Evolutionary conservation across 352 stramenopile genomes (phyloP).

Genomic region (Phytophthora litchii): DNA sequence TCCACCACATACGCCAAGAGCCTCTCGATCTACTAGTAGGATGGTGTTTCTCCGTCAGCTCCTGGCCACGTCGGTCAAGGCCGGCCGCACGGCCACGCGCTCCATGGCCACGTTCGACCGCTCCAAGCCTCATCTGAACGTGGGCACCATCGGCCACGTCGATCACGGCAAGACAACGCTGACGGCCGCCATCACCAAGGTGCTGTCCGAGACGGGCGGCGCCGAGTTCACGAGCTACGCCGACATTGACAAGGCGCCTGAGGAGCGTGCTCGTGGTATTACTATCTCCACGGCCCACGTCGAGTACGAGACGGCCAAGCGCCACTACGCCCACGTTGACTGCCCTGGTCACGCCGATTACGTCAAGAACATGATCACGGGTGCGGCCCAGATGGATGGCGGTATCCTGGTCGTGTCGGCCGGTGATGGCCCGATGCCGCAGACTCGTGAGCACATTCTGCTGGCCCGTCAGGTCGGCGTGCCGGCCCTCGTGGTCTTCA

Average conservation of each 20-base stretch:
- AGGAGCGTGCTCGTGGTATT: conserved; percentile 53
- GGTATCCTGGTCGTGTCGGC: conserved; percentile 91
- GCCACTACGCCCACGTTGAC: conserved; percentile 92
- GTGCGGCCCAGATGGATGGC: conserved; percentile 96
- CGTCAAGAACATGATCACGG: conserved; percentile 99
- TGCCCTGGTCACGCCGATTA: conserved; percentile 90
- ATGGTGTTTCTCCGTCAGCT: conserved; percentile 43
- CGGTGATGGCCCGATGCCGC: conserved; percentile 72
- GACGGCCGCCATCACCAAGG: conserved; percentile 96
- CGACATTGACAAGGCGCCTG: conserved; percentile 96
- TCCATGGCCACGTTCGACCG: conserved; percentile 81
- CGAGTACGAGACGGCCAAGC: conserved; percentile 36
- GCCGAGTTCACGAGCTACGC: conserved; percentile 89
- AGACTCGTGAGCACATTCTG: conserved; percentile 97
- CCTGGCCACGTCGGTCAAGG: conserved; percentile 26
- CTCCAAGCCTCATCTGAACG: conserved; percentile 96
- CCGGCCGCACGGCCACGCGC: conserved; percentile 17
- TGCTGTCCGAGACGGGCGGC: conserved; percentile 76
- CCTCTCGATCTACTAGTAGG: background rate
- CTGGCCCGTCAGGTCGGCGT: conserved; percentile 93
- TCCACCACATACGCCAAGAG: conserved; percentile 14
- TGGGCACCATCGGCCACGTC: conserved; percentile 98
- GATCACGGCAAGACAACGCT: conserved; percentile 98
- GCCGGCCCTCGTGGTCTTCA: conserved; percentile 93
- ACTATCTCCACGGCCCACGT: conserved; percentile 41